These are phyloP conservation scores for Dioscorea cayenensis DNA, from an alignment of 116 monocot genomes.

Conservation along the genomic window DNA sequence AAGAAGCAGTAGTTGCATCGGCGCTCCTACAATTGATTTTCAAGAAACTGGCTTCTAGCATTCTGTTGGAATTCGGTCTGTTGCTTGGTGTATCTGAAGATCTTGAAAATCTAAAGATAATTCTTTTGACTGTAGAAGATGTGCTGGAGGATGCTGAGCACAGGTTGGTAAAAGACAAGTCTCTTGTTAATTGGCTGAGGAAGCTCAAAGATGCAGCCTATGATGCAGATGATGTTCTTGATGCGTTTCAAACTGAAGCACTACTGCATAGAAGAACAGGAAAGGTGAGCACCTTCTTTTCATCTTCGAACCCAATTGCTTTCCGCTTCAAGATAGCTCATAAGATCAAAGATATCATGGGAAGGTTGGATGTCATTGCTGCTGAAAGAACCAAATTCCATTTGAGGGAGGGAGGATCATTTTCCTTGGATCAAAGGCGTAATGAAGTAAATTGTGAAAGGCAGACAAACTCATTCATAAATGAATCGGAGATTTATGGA, in stretches of 20 bases:
- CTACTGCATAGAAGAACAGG: no score
- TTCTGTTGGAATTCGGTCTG: neutral
- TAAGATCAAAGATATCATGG: no score
- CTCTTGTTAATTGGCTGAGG: neutral
- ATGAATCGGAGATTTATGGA: neutral
- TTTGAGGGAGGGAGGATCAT: neutral
- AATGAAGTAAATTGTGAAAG: neutral
- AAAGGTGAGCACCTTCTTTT: no score
- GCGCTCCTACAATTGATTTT: no score
- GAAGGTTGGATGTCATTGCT: neutral
- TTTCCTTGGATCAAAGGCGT: neutral
- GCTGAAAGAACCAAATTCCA: neutral
- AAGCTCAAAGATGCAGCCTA: slow-evolving; percentile 7
- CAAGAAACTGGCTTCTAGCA: no score
- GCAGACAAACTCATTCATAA: neutral
- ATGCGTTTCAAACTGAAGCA: slow-evolving; percentile 6
- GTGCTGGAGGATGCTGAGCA: slow-evolving; percentile 18
- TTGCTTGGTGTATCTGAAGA: neutral
- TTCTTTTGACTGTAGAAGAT: neutral
- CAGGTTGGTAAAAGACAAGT: neutral
- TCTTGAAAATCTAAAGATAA: neutral
- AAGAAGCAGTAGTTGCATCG: no score
- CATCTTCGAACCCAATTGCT: no score
- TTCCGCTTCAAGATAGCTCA: no score
- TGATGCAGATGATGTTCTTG: slow-evolving; percentile 15